phyloP scores from a whole-genome alignment of 176 grass and related monocot genomes.

The Alloteropsis semialata region DNA sequence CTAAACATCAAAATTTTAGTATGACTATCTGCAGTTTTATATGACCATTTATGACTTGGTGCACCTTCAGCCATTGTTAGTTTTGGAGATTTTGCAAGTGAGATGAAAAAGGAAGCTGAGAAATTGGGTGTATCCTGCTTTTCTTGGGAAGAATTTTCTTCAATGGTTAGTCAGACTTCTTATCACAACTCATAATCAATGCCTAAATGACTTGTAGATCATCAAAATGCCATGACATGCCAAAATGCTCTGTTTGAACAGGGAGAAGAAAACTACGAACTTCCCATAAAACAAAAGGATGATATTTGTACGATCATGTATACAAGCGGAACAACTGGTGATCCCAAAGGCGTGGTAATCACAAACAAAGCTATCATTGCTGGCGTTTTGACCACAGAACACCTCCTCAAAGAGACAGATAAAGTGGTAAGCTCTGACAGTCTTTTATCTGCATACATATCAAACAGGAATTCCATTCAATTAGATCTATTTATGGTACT shows the following conservation, averaged over 20 bases:
- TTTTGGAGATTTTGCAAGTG: constrained; percentile 62
- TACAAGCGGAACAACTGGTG: constrained; percentile 93
- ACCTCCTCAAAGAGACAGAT: constrained; percentile 77
- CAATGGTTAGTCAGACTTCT: constrained; percentile 42
- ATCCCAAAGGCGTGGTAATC: constrained; percentile 91
- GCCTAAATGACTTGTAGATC: not conserved
- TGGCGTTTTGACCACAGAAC: constrained; percentile 70
- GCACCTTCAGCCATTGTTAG: constrained; percentile 70
- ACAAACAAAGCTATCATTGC: constrained; percentile 74
- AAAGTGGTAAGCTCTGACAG: constrained; percentile 57
- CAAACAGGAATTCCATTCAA: not conserved
- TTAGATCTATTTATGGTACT: not conserved
- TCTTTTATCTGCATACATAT: not conserved
- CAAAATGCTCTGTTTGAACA: constrained; percentile 18
- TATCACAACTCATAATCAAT: not conserved
- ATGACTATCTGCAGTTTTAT: not conserved
- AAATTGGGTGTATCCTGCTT: constrained; percentile 66
- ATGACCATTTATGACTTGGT: constrained; percentile 7
- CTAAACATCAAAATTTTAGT: not conserved
- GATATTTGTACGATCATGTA: constrained; percentile 97
- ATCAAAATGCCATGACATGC: not conserved
- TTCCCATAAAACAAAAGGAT: constrained; percentile 60
- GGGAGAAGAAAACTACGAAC: constrained; percentile 39
- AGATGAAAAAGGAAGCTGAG: constrained; percentile 68
- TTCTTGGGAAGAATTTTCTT: constrained; percentile 79